Evolutionary conservation across 2,329 filamentous ascomycete genomes (phyloP), one percentile per base, ranked within the genome.

Genomic region (Penicillium sp.): DNA sequence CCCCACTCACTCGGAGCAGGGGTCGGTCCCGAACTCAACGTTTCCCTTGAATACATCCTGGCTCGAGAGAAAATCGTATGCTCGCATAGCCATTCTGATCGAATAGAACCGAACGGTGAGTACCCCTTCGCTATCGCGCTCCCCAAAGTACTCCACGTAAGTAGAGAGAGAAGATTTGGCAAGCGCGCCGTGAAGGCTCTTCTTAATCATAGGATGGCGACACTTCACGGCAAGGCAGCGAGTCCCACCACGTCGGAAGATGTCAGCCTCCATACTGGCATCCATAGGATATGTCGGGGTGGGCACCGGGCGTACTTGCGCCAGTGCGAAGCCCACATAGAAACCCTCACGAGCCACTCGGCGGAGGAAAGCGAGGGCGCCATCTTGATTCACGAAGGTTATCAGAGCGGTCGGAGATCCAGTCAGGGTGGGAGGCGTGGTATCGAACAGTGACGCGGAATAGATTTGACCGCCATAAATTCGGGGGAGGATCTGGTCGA

Each of bases 401-500:
- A 54, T 44, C 13, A 54, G 16, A 4, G 45, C 47, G 10, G 51
- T 49, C 11, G 22, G 31, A 11, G 26, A 44, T 2, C 46, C 44
- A 31, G 18, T 47, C 16, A 52, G 40, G 23, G 14, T 46, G 10
- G 49, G 35, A 11, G 6, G 11, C n/a, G 1, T 14, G 16, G 51
- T 54, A 20, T 54, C 24, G 10, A 16, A 16, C 34, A 54, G 22
- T 5, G 20, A 40, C 4, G 44, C 49, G 6, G 41, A 49, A 11
- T 49, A 46, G 22, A 54, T 39, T 9, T 31, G 28, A 6, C 51
- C 51, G 1, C 51, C 51, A 2, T 42, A 39, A 7, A 54, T 44
- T 3, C 27, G 37, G 6, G 39, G 36, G 26, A 54, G 31, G 23
- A 54, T 35, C 32, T 45, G 46, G 6, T 39, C 39, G 9, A 54